Percentiles rank a stretch among this genome's conserved stretches.
These are phyloP conservation scores for Verticillium dahliae DNA, from an alignment of 2,329 filamentous ascomycete genomes.

Conservation along the genomic window DNA sequence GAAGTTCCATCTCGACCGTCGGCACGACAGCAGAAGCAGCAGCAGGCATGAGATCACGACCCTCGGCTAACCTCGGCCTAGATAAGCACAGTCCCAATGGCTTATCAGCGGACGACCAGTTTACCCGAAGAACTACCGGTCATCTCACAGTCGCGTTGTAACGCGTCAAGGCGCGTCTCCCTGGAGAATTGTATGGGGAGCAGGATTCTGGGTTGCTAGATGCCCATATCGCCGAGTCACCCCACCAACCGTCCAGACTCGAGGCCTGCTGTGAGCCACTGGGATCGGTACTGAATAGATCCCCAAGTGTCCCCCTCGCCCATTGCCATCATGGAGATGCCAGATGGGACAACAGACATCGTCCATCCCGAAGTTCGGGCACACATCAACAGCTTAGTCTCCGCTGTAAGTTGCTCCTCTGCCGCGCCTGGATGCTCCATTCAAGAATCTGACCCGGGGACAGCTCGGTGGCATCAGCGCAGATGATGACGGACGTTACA, in stretches of 20 bases:
- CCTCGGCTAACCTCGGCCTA: slow-evolving; percentile 37
- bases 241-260: background rate
- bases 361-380: slow-evolving; percentile 91
- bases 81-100: background rate
- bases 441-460: slow-evolving; percentile 11
- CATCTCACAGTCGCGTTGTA: background rate
- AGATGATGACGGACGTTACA: slow-evolving; percentile 75
- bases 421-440: background rate
- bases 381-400: slow-evolving; percentile 88
- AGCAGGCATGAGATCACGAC: background rate
- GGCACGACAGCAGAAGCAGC: background rate
- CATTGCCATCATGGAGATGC: slow-evolving; percentile 43
- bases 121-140: background rate
- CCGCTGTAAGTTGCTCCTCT: slow-evolving; percentile 61
- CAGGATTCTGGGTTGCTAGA: background rate
- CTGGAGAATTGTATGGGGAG: background rate
- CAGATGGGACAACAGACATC: slow-evolving; percentile 47
- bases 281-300: background rate
- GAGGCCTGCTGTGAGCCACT: background rate
- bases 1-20: background rate
- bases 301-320: background rate
- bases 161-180: slow-evolving; percentile 9
- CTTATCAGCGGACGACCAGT: background rate
- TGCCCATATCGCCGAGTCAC: slow-evolving; percentile 2
- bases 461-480: slow-evolving; percentile 80